Conservation (phyloP, 192 early-diverging fungal species). For the Dissophora ornata region DNA sequence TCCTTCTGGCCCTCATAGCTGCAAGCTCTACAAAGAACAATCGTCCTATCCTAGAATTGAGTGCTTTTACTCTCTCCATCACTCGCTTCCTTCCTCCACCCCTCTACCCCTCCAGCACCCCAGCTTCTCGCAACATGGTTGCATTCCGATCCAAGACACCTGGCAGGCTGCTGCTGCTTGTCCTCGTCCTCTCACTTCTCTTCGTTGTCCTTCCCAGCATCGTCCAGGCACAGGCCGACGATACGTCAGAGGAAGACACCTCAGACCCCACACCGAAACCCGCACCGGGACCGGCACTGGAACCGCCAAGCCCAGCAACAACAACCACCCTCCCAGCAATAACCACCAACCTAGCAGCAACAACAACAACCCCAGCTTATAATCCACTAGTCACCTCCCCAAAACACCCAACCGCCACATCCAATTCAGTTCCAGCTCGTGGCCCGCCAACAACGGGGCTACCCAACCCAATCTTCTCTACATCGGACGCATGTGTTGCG, state of each 20-base stretch:
- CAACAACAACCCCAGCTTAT: not conserved
- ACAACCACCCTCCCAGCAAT: too few relatives aligned
- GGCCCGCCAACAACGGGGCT: not conserved
- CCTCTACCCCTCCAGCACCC: not conserved
- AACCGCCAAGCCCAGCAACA: too few relatives aligned
- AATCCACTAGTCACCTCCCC: not conserved
- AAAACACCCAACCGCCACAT: not conserved
- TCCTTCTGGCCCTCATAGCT: too few relatives aligned
- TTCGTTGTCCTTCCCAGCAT: not conserved
- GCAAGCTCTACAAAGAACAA: too few relatives aligned
- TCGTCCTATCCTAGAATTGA: too few relatives aligned
- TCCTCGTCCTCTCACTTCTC: constrained; percentile 3
- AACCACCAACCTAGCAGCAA: too few relatives aligned
- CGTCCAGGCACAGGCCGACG: constrained; percentile 2
- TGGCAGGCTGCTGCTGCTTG: not conserved
- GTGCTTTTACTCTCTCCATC: not conserved
- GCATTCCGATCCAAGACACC: not conserved
- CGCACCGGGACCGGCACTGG: too few relatives aligned
- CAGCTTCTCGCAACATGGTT: not conserved
- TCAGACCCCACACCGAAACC: too few relatives aligned
- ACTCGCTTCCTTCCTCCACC: constrained; percentile 1
- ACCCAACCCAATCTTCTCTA: constrained; percentile 42
- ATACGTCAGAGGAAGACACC: not conserved
- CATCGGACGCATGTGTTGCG: constrained; percentile 30
- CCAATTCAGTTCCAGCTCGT: not conserved